Base-by-base conservation (phyloP, 148 eudicot genomes). In the Selenicereus undatus region DNA sequence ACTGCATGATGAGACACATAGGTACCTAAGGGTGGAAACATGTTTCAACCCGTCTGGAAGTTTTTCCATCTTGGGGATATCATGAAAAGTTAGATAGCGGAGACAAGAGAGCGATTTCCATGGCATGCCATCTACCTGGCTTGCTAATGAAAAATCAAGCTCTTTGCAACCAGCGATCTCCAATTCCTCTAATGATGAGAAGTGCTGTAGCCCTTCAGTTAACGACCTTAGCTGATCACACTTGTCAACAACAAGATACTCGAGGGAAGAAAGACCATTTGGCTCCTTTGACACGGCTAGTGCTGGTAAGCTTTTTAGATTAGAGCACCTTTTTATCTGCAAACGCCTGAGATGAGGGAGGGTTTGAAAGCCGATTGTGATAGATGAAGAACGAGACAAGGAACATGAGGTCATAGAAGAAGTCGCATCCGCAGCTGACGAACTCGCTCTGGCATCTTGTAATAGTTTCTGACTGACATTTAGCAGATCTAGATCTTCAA, bases 61-160 rank as follows among this genome's bases (percentile, higher is more conserved):
- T 2, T 36, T 18, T 24, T 18, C 14, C 54, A 73, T 39, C 54
- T 36, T 73, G 6, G 76, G 76, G 42, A 73, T 43, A 13, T 45
- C 76, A 27, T 43, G 24, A n/a, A 73, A 73, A 9, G 76, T 73
- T n/a, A 73, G 52, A 73, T 73, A 43, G 42, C 52, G 54, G 1
- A 73, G 54, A 6, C 27, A 13, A 27, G 11, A 36, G 5, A 73
- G 52, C 0, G 11, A 39, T 10, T 10, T 42, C 76, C 76, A 73
- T 27, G 50, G 76, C 76, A 73, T 3, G 68, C 27, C 27, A 62
- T 62, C 68, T 3, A 11, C 64, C 11, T 3, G 29, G 68, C 6
- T 62, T 62, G 22, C 68, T 22, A n/a, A 5, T n/a, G 27, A 39
- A 36, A 39, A 39, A n/a, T 73, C 52, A n/a, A 73, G 52, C 50